A percentile compares a stretch with the other conserved stretches of the same genome.
phyloP scores from a whole-genome alignment of 2,329 filamentous ascomycete species.

The Cercospora citrullina region DNA sequence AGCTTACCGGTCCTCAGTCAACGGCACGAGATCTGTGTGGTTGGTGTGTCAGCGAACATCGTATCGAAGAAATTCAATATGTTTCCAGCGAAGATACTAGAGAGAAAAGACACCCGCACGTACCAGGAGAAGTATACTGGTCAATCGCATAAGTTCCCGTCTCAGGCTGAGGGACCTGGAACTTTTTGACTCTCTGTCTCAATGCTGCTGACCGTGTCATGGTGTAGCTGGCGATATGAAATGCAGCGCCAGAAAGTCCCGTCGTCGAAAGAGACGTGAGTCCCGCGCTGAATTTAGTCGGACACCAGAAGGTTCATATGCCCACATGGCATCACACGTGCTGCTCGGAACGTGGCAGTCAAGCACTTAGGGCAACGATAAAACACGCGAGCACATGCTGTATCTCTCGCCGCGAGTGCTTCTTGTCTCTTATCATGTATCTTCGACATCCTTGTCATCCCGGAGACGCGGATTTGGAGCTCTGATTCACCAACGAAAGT shows the following conservation, averaged over 20 bases:
- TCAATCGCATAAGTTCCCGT: conserved; percentile 19
- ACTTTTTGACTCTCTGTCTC: conserved; percentile 9
- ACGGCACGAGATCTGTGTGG: conserved; percentile 10
- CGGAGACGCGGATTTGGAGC: neutral
- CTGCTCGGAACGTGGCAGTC: neutral
- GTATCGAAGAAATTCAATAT: too few relatives aligned
- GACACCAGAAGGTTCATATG: neutral
- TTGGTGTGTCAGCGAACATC: too few relatives aligned
- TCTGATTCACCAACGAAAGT: neutral
- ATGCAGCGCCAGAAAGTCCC: neutral
- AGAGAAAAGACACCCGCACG: too few relatives aligned
- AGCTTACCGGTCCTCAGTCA: conserved; percentile 4
- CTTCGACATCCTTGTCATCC: neutral
- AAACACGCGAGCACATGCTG: neutral
- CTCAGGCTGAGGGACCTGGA: conserved; percentile 18
- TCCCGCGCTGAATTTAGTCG: neutral
- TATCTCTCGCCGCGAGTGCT: neutral
- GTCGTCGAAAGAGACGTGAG: neutral
- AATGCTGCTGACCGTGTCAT: neutral
- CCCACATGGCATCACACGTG: neutral
- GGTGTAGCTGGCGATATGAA: neutral
- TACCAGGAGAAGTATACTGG: conserved; percentile 21
- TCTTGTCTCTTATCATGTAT: neutral
- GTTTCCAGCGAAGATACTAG: too few relatives aligned
- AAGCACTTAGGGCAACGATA: neutral